Conservation (phyloP, 192 early-diverging fungal species). For the Cetraspora pellucida region DNA sequence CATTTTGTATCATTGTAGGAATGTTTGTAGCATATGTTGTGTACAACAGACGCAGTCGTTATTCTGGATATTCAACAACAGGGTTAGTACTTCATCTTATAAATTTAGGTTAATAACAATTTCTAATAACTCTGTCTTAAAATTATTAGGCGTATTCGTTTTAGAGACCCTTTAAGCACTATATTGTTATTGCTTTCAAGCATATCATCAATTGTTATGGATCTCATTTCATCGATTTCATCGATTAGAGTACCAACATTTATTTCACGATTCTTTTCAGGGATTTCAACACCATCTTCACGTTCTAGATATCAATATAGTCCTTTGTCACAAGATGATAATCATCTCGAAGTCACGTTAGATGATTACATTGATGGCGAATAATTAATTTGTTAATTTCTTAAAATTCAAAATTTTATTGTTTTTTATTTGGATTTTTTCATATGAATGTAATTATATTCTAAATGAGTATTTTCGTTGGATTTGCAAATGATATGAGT, state of each 20-base stretch:
- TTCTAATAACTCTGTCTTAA: not conserved
- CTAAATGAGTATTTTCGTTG: too few relatives aligned
- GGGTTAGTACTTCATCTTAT: not conserved
- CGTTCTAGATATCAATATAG: slow-evolving; percentile 37
- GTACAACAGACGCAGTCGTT: not conserved
- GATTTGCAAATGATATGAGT: too few relatives aligned
- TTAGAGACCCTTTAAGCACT: not conserved
- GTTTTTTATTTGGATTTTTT: too few relatives aligned
- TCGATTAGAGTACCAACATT: slow-evolving; percentile 25
- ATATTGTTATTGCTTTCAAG: not conserved
- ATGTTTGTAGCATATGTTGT: not conserved
- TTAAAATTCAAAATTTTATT: too few relatives aligned
- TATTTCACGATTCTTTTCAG: slow-evolving; percentile 37
- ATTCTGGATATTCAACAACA: not conserved
- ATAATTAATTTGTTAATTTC: not conserved
- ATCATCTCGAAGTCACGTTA: slow-evolving; percentile 37
- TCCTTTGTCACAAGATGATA: slow-evolving; percentile 41
- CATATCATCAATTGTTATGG: slow-evolving; percentile 25
- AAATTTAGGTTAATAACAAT: not conserved
- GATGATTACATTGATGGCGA: slow-evolving; percentile 44
- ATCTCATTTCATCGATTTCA: slow-evolving; percentile 34
- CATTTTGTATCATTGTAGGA: not conserved
- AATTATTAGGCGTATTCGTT: slow-evolving; percentile 5
- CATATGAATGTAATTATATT: too few relatives aligned
- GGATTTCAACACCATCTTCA: slow-evolving; percentile 31